Conservation (phyloP, 2,329 filamentous ascomycete genomes). For the Exophiala bonariae region DNA sequence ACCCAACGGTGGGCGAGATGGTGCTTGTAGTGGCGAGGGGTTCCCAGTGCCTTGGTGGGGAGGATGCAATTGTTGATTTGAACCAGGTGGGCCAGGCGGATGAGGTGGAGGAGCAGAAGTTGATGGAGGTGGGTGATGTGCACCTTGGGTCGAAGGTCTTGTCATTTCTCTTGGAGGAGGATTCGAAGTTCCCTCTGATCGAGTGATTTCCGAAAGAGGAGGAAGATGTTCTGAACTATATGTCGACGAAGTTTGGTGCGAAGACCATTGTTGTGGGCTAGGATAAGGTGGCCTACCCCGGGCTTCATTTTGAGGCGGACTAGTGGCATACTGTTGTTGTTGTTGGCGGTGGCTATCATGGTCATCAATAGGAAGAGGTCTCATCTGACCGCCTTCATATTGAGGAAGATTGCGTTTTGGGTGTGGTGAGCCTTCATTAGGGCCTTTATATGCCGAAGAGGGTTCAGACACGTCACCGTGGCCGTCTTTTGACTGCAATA, state of each 20-base stretch:
- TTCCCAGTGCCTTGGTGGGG: no score
- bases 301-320: conserved; percentile 35
- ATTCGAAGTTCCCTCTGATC: conserved; percentile 15
- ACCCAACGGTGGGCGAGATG: neutral
- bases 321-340: conserved; percentile 40
- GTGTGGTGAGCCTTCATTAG: conserved; percentile 12
- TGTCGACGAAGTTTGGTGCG: conserved; percentile 16
- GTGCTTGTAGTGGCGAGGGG: no score
- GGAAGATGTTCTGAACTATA: conserved; percentile 25
- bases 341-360: conserved; percentile 44
- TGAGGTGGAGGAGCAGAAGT: conserved; percentile 4
- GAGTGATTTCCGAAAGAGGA: conserved; percentile 23
- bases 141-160: conserved; percentile 20
- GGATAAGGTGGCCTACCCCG: conserved; percentile 21
- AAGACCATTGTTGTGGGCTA: conserved; percentile 21
- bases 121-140: conserved; percentile 6
- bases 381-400: conserved; percentile 45
- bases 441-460: conserved; percentile 10
- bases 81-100: conserved; percentile 5
- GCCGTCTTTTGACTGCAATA: conserved; percentile 79
- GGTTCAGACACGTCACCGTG: conserved; percentile 38
- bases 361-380: conserved; percentile 33
- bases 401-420: conserved; percentile 27
- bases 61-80: neutral
- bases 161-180: conserved; percentile 20